Percentiles rank a stretch among this genome's conserved stretches.
Conservation (phyloP, 306 rosid species). For the Dalbergia cochinchinensis region DNA sequence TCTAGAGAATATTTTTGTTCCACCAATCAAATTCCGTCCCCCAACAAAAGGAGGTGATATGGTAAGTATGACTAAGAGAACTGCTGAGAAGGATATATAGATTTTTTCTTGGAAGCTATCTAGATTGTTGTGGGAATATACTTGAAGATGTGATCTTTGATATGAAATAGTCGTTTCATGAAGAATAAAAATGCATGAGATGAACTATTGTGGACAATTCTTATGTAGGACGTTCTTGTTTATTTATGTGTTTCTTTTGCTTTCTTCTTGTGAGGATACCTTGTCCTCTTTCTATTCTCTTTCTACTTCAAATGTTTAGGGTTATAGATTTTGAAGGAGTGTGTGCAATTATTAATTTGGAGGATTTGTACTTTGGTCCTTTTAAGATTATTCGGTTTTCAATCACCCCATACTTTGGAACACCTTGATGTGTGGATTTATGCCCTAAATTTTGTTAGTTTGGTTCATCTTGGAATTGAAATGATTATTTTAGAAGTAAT, state of each 20-base stretch:
- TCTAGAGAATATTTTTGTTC: constrained; percentile 84
- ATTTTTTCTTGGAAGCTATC: neutral
- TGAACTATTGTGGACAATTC: neutral
- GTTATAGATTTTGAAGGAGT: no score
- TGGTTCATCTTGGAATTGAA: no score
- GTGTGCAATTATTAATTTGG: no score
- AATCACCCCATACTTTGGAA: no score
- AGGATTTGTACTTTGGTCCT: no score
- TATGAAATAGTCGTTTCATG: constrained; percentile 1
- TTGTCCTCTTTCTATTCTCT: neutral
- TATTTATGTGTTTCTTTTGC: neutral
- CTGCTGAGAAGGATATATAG: neutral
- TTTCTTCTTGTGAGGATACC: neutral
- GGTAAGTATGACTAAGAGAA: constrained; percentile 57
- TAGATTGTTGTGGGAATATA: neutral
- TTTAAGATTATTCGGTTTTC: no score
- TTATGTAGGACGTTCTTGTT: neutral
- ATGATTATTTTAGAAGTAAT: no score
- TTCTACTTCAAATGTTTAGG: neutral
- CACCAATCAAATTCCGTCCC: constrained; percentile 94
- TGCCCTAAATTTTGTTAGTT: no score
- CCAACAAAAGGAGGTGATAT: constrained; percentile 83
- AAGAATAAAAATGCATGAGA: constrained; percentile 3
- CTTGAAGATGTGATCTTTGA: neutral
- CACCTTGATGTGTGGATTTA: no score